Percentiles rank a stretch among this genome's conserved stretches.
phyloP scores from a whole-genome alignment of 768 basidiomycete genomes.

The Termitomyces eurrhizus region DNA sequence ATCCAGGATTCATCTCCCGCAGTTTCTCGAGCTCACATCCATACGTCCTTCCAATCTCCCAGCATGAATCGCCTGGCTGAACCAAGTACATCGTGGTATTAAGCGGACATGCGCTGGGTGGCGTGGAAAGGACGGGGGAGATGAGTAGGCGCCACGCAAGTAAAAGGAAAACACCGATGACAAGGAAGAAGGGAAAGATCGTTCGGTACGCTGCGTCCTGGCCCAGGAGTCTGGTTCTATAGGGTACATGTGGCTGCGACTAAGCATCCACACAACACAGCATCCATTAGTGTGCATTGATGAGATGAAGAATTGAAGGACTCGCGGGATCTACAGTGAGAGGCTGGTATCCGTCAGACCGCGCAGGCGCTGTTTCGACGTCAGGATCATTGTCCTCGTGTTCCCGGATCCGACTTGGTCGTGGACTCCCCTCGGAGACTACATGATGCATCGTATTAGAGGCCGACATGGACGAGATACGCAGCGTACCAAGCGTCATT shows the following conservation, averaged over 20 bases:
- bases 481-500: constrained; percentile 27
- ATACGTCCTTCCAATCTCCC: constrained; percentile 50
- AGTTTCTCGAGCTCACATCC: constrained; percentile 51
- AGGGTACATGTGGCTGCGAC: constrained; percentile 24
- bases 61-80: constrained; percentile 61
- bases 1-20: constrained; percentile 44
- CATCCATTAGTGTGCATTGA: not conserved
- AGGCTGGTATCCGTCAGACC: constrained; percentile 54
- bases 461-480: not conserved
- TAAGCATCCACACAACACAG: constrained; percentile 12
- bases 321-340: constrained; percentile 50
- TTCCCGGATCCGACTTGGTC: constrained; percentile 18
- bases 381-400: constrained; percentile 45
- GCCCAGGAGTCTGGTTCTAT: constrained; percentile 23
- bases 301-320: constrained; percentile 2
- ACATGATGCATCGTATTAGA: not conserved
- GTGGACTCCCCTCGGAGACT: constrained; percentile 15
- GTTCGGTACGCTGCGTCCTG: constrained; percentile 43
- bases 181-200: constrained; percentile 70
- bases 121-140: constrained; percentile 35
- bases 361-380: constrained; percentile 50
- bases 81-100: constrained; percentile 44
- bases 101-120: constrained; percentile 32
- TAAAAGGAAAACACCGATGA: constrained; percentile 58
- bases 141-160: constrained; percentile 60